Evolutionary conservation across 805 yeast species (phyloP), one percentile per base, ranked within the genome.

Genomic region (Lipomyces starkeyi): DNA sequence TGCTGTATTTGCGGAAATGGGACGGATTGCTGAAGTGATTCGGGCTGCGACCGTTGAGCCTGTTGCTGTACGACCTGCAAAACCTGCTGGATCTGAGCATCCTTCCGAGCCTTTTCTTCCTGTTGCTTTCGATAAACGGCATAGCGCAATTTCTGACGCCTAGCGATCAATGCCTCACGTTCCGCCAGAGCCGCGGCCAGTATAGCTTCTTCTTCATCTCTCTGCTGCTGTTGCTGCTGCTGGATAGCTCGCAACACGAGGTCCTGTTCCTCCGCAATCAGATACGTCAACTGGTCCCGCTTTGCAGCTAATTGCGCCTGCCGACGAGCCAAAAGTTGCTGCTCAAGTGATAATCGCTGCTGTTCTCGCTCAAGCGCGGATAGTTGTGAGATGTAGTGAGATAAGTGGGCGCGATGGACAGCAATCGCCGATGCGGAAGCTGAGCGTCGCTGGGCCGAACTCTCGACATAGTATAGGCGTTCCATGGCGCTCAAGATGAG

Each of bases 211-310:
- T 67, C 66, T 37, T 47, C 62, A 40, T 66, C 66, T 20, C 59
- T 61, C 59, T 63, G 65, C 49, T 35, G 57, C 61, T 49, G 69
- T 17, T 64, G 63, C 60, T 66, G 71, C 65, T 68, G 71, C 67
- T 66, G 53, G 11, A 66, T 56, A 8, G 71, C 71, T 6, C 72
- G 71, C 40, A 73, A 61, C n/a, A 73, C 74, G 20, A 73, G 72
- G 61, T 73, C 72, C 63, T 73, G 75, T 58, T 73, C 75, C 57
- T 72, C 66, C 17, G 75, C 75, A 40, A 73, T 73, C 40, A 73
- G 52, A 40, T 67, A 73, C 47, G 71, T 66, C 54, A 73, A 58
- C 37, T 73, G 74, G 37, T 73, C 73, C 20, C 73, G 63, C 61
- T 74, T 71, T 13, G 70, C 63, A 29, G 72, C 62, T 17, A 73